A percentile compares a stretch with the other conserved stretches of the same genome.
These are phyloP conservation scores for Lyophyllum decastes DNA, from an alignment of 768 basidiomycete genomes.

Conservation along the genomic window DNA sequence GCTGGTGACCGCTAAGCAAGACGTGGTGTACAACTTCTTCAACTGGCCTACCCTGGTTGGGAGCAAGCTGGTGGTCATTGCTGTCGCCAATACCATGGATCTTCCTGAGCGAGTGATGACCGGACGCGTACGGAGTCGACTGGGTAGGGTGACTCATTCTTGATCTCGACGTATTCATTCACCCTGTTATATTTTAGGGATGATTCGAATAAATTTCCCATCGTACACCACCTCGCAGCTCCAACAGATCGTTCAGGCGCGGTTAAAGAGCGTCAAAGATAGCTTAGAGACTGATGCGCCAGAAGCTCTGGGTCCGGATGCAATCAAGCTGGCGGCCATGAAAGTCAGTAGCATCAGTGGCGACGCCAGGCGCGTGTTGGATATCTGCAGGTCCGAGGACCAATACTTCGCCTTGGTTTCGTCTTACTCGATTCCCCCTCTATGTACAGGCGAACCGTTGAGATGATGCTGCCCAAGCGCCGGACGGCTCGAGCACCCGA, in stretches of 20 bases:
- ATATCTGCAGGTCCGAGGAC: constrained; percentile 78
- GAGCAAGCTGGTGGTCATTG: constrained; percentile 91
- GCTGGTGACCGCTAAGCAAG: constrained; percentile 92
- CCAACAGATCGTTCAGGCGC: constrained; percentile 82
- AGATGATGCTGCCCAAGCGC: constrained; percentile 59
- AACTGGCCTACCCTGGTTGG: constrained; percentile 95
- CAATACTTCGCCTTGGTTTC: background rate
- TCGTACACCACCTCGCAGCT: constrained; percentile 83
- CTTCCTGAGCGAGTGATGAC: constrained; percentile 92
- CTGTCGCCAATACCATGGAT: constrained; percentile 98
- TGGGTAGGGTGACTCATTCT: constrained; percentile 51
- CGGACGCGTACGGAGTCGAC: constrained; percentile 87
- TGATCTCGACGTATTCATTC: background rate
- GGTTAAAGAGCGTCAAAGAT: constrained; percentile 62
- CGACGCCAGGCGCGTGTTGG: constrained; percentile 90
- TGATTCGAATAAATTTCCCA: constrained; percentile 90
- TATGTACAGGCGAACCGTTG: constrained; percentile 70
- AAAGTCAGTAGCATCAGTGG: constrained; percentile 77
- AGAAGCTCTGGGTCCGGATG: constrained; percentile 63
- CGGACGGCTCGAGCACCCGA: constrained; percentile 66
- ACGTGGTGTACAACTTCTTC: constrained; percentile 99
- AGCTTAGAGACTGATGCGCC: constrained; percentile 49
- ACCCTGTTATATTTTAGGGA: constrained; percentile 49
- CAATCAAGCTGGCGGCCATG: constrained; percentile 83
- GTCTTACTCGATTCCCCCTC: background rate